Evolutionary conservation across 352 stramenopile species (phyloP).

Genomic region (Phytophthora cactorum): DNA sequence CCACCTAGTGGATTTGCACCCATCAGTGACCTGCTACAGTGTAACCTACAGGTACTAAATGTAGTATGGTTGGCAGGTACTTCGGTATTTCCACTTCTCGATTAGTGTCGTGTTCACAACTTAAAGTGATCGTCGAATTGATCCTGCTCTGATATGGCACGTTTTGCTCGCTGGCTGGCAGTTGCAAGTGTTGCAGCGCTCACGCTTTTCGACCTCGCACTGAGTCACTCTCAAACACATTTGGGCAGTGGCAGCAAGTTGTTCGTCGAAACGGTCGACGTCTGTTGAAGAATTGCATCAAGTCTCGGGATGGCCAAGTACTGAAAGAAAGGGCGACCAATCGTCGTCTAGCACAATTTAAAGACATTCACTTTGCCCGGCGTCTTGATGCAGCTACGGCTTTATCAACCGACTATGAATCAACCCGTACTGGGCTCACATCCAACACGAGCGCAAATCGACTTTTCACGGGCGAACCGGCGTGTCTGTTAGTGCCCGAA

Average conservation of each 20-base stretch:
- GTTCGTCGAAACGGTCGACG: constrained; percentile 22
- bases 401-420: constrained; percentile 25
- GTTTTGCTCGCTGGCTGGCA: constrained; percentile 1
- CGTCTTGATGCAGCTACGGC: constrained; percentile 23
- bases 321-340: constrained; percentile 20
- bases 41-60: no score
- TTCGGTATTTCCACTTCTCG: not conserved
- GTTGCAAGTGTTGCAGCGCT: constrained; percentile 9
- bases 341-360: constrained; percentile 15
- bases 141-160: constrained; percentile 8
- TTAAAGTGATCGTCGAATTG: not conserved
- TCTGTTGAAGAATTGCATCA: constrained; percentile 22
- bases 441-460: constrained; percentile 12
- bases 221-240: constrained; percentile 7
- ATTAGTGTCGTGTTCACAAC: not conserved
- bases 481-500: constrained; percentile 28
- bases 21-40: no score
- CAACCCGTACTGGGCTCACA: constrained; percentile 19
- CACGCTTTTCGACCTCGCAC: not conserved
- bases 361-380: constrained; percentile 8
- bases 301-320: constrained; percentile 13
- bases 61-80: no score
- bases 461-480: constrained; percentile 15
- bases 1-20: not conserved
- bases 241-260: constrained; percentile 9